A percentile compares a stretch with the other conserved stretches of the same genome.
Evolutionary conservation across 306 rosid genomes (phyloP).

Genomic region (Trifolium repens): DNA sequence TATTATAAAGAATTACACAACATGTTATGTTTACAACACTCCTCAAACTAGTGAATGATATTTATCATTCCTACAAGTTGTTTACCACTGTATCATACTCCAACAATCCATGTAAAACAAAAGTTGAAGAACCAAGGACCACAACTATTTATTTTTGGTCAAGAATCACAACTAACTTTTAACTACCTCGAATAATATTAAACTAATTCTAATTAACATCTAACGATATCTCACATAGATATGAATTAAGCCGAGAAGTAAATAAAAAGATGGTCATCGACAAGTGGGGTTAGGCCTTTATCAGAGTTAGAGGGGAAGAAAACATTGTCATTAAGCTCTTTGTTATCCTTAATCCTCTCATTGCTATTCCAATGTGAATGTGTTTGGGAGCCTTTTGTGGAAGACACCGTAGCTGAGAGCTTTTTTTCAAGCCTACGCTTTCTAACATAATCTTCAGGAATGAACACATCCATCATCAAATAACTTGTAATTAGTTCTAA

Average conservation of each 20-base stretch:
- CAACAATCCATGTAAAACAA: too few relatives aligned
- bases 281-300: too few relatives aligned
- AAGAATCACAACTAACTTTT: too few relatives aligned
- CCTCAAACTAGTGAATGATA: too few relatives aligned
- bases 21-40: too few relatives aligned
- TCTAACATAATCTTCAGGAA: slow-evolving; percentile 57
- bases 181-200: too few relatives aligned
- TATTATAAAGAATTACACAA: too few relatives aligned
- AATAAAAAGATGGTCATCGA: slow-evolving; percentile 37
- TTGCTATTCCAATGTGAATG: neutral
- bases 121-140: too few relatives aligned
- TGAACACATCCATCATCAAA: slow-evolving; percentile 60
- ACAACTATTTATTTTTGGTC: too few relatives aligned
- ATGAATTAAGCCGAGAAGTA: slow-evolving; percentile 39
- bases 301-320: slow-evolving; percentile 3
- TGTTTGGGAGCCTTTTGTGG: slow-evolving; percentile 24
- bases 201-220: too few relatives aligned
- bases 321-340: neutral
- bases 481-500: neutral
- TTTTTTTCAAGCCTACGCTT: slow-evolving; percentile 57
- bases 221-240: neutral
- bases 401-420: slow-evolving; percentile 34
- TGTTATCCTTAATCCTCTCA: neutral
- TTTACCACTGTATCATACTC: too few relatives aligned
- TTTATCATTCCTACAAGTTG: too few relatives aligned